These are phyloP conservation scores for Dactylellina cionopaga DNA, from an alignment of 2,329 filamentous ascomycete genomes.

Conservation along the genomic window DNA sequence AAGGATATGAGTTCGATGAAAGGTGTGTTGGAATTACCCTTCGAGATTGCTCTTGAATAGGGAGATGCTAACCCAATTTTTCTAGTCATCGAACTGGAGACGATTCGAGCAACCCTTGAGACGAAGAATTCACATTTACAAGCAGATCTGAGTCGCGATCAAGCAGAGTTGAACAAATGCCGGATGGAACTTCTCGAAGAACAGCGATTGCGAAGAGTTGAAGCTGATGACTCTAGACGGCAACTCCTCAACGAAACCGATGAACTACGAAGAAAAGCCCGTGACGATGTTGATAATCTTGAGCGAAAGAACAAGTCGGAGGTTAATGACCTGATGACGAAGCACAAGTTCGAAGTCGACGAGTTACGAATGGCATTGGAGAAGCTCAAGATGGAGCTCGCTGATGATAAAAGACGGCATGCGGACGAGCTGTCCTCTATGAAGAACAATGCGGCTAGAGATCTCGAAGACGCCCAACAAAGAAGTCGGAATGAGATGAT, in stretches of 20 bases:
- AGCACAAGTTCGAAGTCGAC: conserved; percentile 75
- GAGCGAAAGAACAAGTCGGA: conserved; percentile 65
- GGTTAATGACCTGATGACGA: conserved; percentile 68
- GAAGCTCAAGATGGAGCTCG: conserved; percentile 59
- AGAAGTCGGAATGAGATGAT: conserved; percentile 65
- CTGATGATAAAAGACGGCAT: conserved; percentile 53
- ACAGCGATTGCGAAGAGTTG: conserved; percentile 64
- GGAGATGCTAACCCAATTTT: conserved; percentile 12
- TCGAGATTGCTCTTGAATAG: not conserved
- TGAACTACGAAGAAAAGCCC: conserved; percentile 65
- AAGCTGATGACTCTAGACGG: conserved; percentile 68
- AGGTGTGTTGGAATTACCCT: conserved; percentile 64
- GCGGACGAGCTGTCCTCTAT: conserved; percentile 64
- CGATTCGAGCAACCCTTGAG: conserved; percentile 65
- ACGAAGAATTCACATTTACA: conserved; percentile 59
- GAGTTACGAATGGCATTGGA: conserved; percentile 72
- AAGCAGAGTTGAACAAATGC: conserved; percentile 72
- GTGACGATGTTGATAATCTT: conserved; percentile 62
- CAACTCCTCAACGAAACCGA: conserved; percentile 69
- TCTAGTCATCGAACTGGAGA: conserved; percentile 69
- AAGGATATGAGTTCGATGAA: conserved; percentile 77
- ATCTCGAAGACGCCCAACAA: conserved; percentile 65
- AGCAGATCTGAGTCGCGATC: conserved; percentile 54
- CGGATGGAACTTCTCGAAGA: conserved; percentile 69
- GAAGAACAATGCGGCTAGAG: conserved; percentile 71